phyloP scores from a whole-genome alignment of 2,329 filamentous ascomycete species.

The Alternaria conjuncta region DNA sequence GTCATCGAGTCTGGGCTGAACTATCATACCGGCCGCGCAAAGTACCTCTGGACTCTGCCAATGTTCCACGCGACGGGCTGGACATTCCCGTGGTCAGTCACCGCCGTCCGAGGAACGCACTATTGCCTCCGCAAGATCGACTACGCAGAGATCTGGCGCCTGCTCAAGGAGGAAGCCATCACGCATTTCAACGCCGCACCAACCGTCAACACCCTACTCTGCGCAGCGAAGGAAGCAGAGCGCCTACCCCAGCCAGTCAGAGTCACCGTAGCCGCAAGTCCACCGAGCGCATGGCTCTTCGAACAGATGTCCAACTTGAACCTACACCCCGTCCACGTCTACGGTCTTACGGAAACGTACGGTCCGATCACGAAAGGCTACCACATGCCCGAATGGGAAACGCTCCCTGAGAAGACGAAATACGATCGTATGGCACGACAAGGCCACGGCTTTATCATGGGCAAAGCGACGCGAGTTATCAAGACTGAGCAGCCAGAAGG shows the following conservation, averaged over 20 bases:
- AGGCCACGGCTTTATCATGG: slow-evolving; percentile 88
- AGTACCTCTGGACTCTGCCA: slow-evolving; percentile 89
- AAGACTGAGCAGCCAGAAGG: slow-evolving; percentile 76
- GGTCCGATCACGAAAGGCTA: slow-evolving; percentile 97
- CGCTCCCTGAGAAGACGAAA: slow-evolving; percentile 73
- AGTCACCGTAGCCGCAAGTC: slow-evolving; percentile 91
- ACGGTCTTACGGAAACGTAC: slow-evolving; percentile 88
- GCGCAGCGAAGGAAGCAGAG: slow-evolving; percentile 77
- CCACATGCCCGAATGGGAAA: slow-evolving; percentile 83
- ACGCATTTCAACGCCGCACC: slow-evolving; percentile 97
- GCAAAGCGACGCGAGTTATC: slow-evolving; percentile 80
- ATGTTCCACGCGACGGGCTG: slow-evolving; percentile 79
- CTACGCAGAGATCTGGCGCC: slow-evolving; percentile 88
- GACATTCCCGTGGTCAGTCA: slow-evolving; percentile 94
- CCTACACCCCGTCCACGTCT: slow-evolving; percentile 89
- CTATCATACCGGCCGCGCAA: slow-evolving; percentile 69
- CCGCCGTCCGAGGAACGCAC: slow-evolving; percentile 90
- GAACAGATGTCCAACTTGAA: slow-evolving; percentile 91
- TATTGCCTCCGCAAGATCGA: slow-evolving; percentile 95
- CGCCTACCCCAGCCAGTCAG: slow-evolving; percentile 72
- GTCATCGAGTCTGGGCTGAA: slow-evolving; percentile 89
- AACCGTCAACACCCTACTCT: slow-evolving; percentile 93
- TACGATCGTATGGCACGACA: slow-evolving; percentile 92
- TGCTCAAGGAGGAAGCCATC: slow-evolving; percentile 84
- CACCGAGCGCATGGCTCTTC: slow-evolving; percentile 88